Evolutionary conservation across 1,139 yeast genomes (phyloP).

Genomic region (Pichia inconspicua): DNA sequence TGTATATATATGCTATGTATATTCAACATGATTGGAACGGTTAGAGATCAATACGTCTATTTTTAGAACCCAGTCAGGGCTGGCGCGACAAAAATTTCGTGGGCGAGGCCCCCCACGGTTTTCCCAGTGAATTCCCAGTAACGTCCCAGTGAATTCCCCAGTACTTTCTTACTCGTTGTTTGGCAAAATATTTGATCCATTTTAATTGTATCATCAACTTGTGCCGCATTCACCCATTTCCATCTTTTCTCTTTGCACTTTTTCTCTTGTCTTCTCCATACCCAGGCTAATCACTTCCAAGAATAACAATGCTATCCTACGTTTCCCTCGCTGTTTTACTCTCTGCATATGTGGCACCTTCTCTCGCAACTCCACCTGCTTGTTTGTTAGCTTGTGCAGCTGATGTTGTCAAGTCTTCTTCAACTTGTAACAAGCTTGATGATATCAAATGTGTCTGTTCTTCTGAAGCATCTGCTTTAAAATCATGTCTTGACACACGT

Average conservation of each 20-base stretch:
- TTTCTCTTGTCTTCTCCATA: neutral
- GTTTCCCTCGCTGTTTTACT: conserved; percentile 10
- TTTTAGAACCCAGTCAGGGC: no score
- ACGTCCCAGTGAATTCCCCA: no score
- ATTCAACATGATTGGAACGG: no score
- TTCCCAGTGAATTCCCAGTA: no score
- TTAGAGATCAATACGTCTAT: no score
- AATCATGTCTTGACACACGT: conserved; percentile 50
- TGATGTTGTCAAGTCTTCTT: conserved; percentile 49
- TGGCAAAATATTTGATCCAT: no score
- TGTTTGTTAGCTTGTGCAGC: conserved; percentile 85
- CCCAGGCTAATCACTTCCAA: neutral
- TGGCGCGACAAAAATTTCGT: no score
- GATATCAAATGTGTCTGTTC: conserved; percentile 62
- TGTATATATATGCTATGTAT: no score
- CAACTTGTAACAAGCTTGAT: conserved; percentile 49
- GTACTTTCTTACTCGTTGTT: no score
- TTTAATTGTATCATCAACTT: neutral
- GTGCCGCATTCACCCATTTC: neutral
- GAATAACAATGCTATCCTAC: conserved; percentile 9
- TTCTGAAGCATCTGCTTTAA: conserved; percentile 41
- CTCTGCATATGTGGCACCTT: conserved; percentile 38
- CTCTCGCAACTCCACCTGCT: conserved; percentile 76
- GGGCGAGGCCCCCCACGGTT: no score
- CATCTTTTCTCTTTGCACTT: neutral